These are phyloP conservation scores for Simplicillium sp. DNA, from an alignment of 2,329 filamentous ascomycete species.

Conservation along the genomic window DNA sequence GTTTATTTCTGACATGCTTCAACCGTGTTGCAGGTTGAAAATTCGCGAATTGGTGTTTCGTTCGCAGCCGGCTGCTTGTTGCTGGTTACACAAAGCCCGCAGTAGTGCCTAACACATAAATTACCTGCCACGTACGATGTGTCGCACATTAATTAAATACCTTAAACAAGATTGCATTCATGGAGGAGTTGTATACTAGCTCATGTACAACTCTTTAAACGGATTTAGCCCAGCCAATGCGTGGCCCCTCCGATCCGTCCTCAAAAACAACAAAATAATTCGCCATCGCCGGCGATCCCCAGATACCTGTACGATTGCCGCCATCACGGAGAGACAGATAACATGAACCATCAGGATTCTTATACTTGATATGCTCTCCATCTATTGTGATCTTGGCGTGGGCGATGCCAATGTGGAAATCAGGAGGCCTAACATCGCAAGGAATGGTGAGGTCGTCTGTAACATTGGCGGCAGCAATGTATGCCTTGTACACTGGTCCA, in stretches of 20 bases:
- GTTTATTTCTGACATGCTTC: too few species aligned
- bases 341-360: neutral
- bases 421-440: neutral
- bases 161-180: too few species aligned
- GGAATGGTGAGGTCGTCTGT: neutral
- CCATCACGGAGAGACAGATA: neutral
- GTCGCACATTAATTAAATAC: too few species aligned
- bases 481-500: neutral
- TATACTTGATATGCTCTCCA: neutral
- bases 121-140: too few species aligned
- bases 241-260: constrained; percentile 1
- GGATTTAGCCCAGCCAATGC: constrained; percentile 3
- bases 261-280: constrained; percentile 3
- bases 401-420: neutral
- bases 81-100: too few species aligned
- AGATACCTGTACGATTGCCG: neutral
- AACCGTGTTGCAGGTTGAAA: too few species aligned
- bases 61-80: too few species aligned
- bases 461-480: neutral
- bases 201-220: neutral
- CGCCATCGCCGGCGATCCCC: constrained; percentile 3
- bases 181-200: too few species aligned
- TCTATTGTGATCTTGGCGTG: neutral
- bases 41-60: too few species aligned
- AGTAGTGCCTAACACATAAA: too few species aligned